phyloP scores from a whole-genome alignment of 1,284 basidiomycete species.

The Papiliotrema terrestris region DNA sequence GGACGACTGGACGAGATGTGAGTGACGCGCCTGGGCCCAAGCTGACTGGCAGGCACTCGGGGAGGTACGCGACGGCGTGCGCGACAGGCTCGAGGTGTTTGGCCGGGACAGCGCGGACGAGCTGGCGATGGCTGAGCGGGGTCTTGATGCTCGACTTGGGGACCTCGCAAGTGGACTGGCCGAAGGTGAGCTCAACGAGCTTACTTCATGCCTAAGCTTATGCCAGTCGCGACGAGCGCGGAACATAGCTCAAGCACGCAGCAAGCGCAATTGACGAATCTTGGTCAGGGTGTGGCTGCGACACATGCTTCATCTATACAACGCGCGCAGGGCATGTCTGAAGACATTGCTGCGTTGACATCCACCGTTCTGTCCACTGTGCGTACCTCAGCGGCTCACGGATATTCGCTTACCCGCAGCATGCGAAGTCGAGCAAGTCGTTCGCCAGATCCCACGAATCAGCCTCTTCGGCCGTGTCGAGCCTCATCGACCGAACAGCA shows the following conservation, averaged over 20 bases:
- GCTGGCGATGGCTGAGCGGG: slow-evolving; percentile 14
- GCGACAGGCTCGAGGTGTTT: slow-evolving; percentile 22
- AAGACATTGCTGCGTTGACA: slow-evolving; percentile 15
- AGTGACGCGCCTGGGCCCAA: slow-evolving; percentile 4
- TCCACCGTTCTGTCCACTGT: slow-evolving; percentile 27
- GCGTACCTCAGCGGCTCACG: slow-evolving; percentile 4
- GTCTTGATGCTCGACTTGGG: slow-evolving; percentile 26
- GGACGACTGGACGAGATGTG: slow-evolving; percentile 18
- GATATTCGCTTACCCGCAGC: slow-evolving; percentile 15
- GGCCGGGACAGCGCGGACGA: slow-evolving; percentile 19
- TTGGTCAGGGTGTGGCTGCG: too few species aligned
- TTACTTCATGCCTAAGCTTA: neutral
- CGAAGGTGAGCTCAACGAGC: slow-evolving; percentile 17
- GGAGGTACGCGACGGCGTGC: slow-evolving; percentile 23
- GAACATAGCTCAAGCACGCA: too few species aligned
- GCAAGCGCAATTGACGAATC: too few species aligned
- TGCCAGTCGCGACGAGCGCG: neutral
- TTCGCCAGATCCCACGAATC: slow-evolving; percentile 14
- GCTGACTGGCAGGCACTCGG: slow-evolving; percentile 21
- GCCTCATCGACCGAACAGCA: slow-evolving; percentile 29
- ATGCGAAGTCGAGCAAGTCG: slow-evolving; percentile 18
- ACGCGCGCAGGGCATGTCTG: slow-evolving; percentile 9
- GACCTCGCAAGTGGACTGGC: slow-evolving; percentile 17
- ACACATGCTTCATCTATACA: slow-evolving; percentile 15
- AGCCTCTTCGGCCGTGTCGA: slow-evolving; percentile 23